Conservation (phyloP, 139 green algal genomes). For the Chlamydomonas applanata region DNA sequence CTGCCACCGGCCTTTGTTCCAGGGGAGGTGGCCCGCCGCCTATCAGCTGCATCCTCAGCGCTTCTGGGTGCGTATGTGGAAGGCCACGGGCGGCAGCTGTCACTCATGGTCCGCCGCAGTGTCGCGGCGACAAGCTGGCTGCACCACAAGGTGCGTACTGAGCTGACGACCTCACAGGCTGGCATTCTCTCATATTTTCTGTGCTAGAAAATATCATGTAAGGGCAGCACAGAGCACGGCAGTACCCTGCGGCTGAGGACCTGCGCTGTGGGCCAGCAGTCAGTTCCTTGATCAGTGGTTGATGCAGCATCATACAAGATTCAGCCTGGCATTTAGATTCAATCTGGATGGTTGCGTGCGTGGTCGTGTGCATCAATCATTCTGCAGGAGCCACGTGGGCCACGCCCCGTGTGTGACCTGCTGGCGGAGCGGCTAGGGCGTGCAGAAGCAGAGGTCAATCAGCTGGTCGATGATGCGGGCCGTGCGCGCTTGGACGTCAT, state of each 20-base stretch:
- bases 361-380: background rate
- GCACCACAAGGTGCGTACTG: conserved; percentile 25
- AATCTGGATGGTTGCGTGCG: conserved; percentile 2
- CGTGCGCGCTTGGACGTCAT: background rate
- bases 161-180: too few species aligned
- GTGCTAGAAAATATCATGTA: too few species aligned
- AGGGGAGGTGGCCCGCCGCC: conserved; percentile 29
- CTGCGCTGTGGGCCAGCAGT: too few species aligned
- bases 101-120: conserved; percentile 48
- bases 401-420: conserved; percentile 61
- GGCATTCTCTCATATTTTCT: too few species aligned
- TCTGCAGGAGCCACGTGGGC: conserved; percentile 49
- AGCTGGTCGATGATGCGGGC: conserved; percentile 39
- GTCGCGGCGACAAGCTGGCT: conserved; percentile 60
- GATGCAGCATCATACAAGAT: too few species aligned
- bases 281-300: too few species aligned
- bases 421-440: conserved; percentile 54
- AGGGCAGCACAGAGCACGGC: too few species aligned
- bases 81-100: conserved; percentile 55
- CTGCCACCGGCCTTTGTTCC: conserved; percentile 8
- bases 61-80: conserved; percentile 67
- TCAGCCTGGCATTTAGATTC: too few species aligned
- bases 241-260: too few species aligned
- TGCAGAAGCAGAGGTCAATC: conserved; percentile 45
- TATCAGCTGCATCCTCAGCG: conserved; percentile 38